phyloP scores from a whole-genome alignment of 257 asterid species.

The Penstemon barbatus region DNA sequence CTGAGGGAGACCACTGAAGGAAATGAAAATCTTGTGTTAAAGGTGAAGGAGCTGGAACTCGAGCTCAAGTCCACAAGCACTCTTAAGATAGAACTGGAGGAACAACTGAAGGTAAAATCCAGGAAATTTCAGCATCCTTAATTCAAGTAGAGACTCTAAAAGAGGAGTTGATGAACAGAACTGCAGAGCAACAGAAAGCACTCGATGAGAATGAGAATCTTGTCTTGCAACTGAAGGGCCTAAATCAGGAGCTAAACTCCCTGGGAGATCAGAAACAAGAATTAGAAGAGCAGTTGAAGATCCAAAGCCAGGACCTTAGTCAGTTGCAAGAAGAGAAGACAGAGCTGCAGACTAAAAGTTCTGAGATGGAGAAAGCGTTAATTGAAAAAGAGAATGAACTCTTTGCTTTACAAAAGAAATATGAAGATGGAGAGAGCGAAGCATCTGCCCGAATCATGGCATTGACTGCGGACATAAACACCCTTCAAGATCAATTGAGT shows the following conservation, averaged over 20 bases:
- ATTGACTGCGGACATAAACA: conserved; percentile 36
- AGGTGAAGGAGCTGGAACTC: conserved; percentile 39
- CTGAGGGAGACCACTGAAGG: conserved; percentile 37
- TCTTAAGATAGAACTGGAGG: conserved; percentile 50
- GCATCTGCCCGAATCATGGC: conserved; percentile 34
- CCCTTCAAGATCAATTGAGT: conserved; percentile 44
- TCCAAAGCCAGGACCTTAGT: conserved; percentile 40
- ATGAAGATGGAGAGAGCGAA: conserved; percentile 50
- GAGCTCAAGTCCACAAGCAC: conserved; percentile 36
- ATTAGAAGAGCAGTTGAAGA: conserved; percentile 50
- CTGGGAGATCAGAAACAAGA: conserved; percentile 42
- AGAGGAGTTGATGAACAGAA: conserved; percentile 44
- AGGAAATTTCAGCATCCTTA: conserved; percentile 43
- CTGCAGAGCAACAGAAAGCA: conserved; percentile 33
- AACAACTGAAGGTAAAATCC: conserved; percentile 41
- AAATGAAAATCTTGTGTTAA: conserved; percentile 38
- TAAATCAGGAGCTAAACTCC: conserved; percentile 35
- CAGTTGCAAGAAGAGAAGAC: conserved; percentile 36
- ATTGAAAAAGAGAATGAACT: conserved; percentile 50
- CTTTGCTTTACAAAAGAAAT: conserved; percentile 35
- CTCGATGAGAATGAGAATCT: conserved; percentile 44
- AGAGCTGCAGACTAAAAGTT: conserved; percentile 28
- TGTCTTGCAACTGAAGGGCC: conserved; percentile 33
- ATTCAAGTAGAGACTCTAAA: conserved; percentile 32
- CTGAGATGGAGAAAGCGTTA: conserved; percentile 45